Percentiles rank a stretch among this genome's conserved stretches.
Evolutionary conservation across 257 asterid genomes (phyloP).

Genomic region (Solanum habrochaites): DNA sequence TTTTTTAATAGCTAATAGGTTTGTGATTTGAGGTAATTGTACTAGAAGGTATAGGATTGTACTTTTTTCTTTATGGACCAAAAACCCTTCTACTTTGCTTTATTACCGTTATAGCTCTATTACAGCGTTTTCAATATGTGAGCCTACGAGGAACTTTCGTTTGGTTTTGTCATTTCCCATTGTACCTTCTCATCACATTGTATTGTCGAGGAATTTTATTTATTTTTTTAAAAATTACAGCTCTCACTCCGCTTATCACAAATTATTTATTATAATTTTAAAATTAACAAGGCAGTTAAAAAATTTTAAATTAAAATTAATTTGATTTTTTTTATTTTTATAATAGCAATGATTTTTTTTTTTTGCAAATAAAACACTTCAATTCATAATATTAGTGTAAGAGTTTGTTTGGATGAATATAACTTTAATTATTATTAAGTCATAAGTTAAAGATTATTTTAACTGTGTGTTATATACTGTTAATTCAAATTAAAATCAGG

Average conservation of each 20-base stretch:
- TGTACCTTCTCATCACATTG: not conserved
- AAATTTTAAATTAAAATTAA: too few species aligned
- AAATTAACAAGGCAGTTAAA: too few species aligned
- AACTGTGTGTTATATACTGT: too few species aligned
- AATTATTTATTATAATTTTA: too few species aligned
- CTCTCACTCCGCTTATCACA: not conserved
- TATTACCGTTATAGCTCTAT: not conserved
- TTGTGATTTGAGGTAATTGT: not conserved
- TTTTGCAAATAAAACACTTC: not conserved
- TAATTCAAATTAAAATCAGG: too few species aligned
- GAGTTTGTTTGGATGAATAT: too few species aligned
- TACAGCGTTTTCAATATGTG: not conserved
- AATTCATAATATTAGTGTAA: too few species aligned
- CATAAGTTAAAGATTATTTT: too few species aligned
- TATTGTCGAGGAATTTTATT: not conserved
- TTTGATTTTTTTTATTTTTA: too few species aligned
- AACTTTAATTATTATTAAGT: too few species aligned
- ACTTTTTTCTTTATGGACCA: not conserved
- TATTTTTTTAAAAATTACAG: too few species aligned
- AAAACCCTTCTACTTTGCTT: not conserved
- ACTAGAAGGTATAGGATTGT: not conserved
- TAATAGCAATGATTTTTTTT: too few species aligned
- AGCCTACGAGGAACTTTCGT: not conserved
- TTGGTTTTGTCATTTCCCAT: not conserved
- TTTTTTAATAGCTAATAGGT: not conserved